phyloP scores from a whole-genome alignment of 2,329 filamentous ascomycete genomes.

The Orbilia blumenaviensis region DNA sequence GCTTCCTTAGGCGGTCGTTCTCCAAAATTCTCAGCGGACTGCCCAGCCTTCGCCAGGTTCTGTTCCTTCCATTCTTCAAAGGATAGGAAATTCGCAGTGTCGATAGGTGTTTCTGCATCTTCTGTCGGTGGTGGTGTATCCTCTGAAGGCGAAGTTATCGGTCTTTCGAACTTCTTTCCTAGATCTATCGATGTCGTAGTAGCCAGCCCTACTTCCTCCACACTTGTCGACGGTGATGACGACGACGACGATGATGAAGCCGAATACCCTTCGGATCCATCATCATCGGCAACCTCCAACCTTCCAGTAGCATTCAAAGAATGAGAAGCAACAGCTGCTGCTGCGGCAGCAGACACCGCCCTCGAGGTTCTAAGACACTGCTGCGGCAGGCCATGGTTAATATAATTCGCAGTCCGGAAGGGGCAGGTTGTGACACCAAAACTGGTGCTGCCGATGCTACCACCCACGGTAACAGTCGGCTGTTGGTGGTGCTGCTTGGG shows the following conservation, averaged over 20 bases:
- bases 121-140: constrained; percentile 54
- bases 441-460: constrained; percentile 10
- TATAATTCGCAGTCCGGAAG: constrained; percentile 78
- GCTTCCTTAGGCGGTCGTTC: constrained; percentile 66
- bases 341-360: constrained; percentile 35
- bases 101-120: constrained; percentile 73
- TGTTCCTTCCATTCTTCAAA: constrained; percentile 99
- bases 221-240: constrained; percentile 3
- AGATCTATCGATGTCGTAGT: constrained; percentile 43
- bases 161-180: constrained; percentile 27
- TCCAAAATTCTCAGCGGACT: constrained; percentile 75
- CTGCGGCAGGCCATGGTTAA: constrained; percentile 79
- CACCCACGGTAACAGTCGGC: constrained; percentile 42
- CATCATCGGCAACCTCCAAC: neutral
- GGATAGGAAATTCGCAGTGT: constrained; percentile 86
- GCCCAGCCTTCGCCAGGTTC: constrained; percentile 85
- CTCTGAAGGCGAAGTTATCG: neutral
- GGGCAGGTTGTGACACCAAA: constrained; percentile 63
- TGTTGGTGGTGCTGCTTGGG: constrained; percentile 28
- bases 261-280: too few relatives aligned
- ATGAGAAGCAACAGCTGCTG: neutral
- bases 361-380: constrained; percentile 72
- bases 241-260: too few relatives aligned
- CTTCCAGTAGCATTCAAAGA: constrained; percentile 21
- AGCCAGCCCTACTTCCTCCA: constrained; percentile 31